Evolutionary conservation across 1,284 basidiomycete species (phyloP).

Genomic region (Heterobasidion occidentale): DNA sequence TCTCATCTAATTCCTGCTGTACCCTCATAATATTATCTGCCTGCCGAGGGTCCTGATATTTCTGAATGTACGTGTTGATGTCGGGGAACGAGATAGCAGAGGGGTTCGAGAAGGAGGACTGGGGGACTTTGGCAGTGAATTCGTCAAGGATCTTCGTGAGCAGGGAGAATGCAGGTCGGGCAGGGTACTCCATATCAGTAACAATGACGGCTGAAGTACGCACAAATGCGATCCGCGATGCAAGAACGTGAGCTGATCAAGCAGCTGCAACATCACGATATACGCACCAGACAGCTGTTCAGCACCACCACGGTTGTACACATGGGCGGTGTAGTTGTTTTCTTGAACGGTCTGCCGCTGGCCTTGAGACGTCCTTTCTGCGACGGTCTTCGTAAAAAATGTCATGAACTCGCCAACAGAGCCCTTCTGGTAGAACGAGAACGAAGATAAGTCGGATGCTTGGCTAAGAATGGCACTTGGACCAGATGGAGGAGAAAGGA

Average conservation of each 20-base stretch:
- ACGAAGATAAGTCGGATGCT: slow-evolving; percentile 83
- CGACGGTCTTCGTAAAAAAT: slow-evolving; percentile 91
- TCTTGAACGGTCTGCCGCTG: slow-evolving; percentile 94
- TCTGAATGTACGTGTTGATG: slow-evolving; percentile 75
- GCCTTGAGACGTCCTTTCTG: slow-evolving; percentile 81
- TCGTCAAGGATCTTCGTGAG: slow-evolving; percentile 94
- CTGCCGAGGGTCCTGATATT: slow-evolving; percentile 97
- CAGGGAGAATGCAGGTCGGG: slow-evolving; percentile 93
- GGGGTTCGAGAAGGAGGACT: slow-evolving; percentile 57
- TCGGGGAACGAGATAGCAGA: slow-evolving; percentile 63
- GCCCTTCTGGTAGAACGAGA: slow-evolving; percentile 90
- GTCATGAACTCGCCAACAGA: slow-evolving; percentile 84
- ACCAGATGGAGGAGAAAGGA: slow-evolving; percentile 48
- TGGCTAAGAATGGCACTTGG: slow-evolving; percentile 61
- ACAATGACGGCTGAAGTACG: slow-evolving; percentile 75
- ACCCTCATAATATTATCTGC: slow-evolving; percentile 99
- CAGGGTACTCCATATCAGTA: slow-evolving; percentile 94
- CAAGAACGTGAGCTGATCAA: neutral
- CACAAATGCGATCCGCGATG: neutral
- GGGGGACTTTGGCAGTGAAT: slow-evolving; percentile 75
- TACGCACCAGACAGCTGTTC: slow-evolving; percentile 72
- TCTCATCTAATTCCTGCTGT: slow-evolving; percentile 97
- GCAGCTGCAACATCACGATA: neutral
- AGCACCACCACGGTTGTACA: slow-evolving; percentile 78
- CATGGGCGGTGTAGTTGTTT: slow-evolving; percentile 91